Conservation (phyloP, 202 grass and related monocot genomes). For the Carex sylvatica region DNA sequence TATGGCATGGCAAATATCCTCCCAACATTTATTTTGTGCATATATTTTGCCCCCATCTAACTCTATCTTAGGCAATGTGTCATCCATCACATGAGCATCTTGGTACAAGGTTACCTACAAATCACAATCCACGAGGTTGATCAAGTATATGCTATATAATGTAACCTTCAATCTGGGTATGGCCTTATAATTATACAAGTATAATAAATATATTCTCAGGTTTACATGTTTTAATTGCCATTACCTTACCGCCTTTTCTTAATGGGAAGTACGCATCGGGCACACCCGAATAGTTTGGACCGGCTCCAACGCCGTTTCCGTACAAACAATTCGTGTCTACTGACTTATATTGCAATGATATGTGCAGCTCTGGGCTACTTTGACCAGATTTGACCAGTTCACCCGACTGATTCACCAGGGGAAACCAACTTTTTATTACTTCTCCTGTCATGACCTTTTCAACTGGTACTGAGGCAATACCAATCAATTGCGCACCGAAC, state of each 20-base stretch:
- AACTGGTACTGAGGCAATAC: constrained; percentile 63
- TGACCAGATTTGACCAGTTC: constrained; percentile 45
- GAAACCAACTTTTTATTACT: constrained; percentile 66
- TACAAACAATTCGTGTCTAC: constrained; percentile 65
- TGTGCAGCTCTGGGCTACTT: constrained; percentile 51
- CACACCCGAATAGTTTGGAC: constrained; percentile 48
- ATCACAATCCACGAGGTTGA: neutral
- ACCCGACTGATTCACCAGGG: constrained; percentile 47
- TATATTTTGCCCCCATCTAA: constrained; percentile 61
- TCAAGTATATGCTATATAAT: neutral
- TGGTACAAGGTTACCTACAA: constrained; percentile 64
- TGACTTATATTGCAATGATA: constrained; percentile 66
- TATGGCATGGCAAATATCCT: constrained; percentile 92
- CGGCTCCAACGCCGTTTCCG: constrained; percentile 47
- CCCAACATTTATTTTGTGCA: constrained; percentile 90
- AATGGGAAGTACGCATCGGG: constrained; percentile 92
- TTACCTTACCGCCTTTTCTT: constrained; percentile 55
- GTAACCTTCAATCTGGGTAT: neutral
- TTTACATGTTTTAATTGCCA: neutral
- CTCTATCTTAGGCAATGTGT: constrained; percentile 57
- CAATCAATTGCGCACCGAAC: constrained; percentile 88
- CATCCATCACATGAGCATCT: constrained; percentile 82
- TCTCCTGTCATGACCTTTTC: constrained; percentile 53
- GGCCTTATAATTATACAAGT: neutral
- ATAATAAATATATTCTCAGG: neutral